Evolutionary conservation across 2,329 filamentous ascomycete genomes (phyloP), one percentile per base, ranked within the genome.

Genomic region (Fusarium buharicum): DNA sequence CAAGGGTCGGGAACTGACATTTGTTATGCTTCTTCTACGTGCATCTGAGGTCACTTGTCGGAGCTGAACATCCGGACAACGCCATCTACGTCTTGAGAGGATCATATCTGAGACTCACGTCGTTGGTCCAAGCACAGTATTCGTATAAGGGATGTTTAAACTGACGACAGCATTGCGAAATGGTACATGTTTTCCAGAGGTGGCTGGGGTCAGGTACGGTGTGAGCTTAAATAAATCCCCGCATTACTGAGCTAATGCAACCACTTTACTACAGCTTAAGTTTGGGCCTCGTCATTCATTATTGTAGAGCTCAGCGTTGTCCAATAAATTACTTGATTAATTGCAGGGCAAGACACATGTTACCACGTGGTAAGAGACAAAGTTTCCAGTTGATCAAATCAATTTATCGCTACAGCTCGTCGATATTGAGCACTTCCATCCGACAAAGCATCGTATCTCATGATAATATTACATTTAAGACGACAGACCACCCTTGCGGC

Each of bases 401-500:
- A 18, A 28, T 38, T 18, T 4, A 9, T 24, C 4, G 1, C 4
- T 44, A 13, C 3, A 10, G 16, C 14, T 5, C 7, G 3, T 13
- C 16, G 9, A n/a, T 12, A 14, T 18, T 9, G 7, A 47, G 10
- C 17, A 5, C 17, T 33, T 44, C 13, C 4, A 4, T 17, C 9
- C n/a, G 12, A 18, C 11, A 3, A 33, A 33, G 6, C 14, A 13
- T 39, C 30, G 24, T 47, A 2, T 28, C 39, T 46, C 20, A 10
- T 40, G 5, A 31, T 24, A 27, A 5, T 20, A 18, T 1, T n/a
- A 40, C 22, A 37, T 12, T 10, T 55, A 61, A 4, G 57, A 70
- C 5, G 38, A 41, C 4, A 67, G 41, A n/a, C 83, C 83, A 4
- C 84, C 83, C 74, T 85, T 86, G 28, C 76, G 74, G 3, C 84